Conservation (phyloP, 495 filamentous ascomycete species). For the Penicillium desertorum region DNA sequence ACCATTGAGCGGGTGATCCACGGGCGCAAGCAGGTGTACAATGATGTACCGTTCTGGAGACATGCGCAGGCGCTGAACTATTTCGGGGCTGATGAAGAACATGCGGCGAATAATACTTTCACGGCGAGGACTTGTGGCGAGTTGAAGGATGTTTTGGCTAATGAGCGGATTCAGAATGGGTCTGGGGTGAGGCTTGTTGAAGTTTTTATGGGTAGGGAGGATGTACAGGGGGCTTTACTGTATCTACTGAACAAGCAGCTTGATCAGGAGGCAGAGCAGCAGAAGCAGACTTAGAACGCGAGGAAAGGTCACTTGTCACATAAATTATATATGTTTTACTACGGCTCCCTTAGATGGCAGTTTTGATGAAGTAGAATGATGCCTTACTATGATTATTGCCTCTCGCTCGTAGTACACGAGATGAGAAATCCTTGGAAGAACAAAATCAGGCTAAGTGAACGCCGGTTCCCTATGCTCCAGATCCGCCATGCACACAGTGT, state of each 20-base stretch:
- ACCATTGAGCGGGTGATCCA: conserved; percentile 76
- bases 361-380: conserved; percentile 6
- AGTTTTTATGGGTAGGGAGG: conserved; percentile 47
- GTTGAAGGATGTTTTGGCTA: conserved; percentile 34
- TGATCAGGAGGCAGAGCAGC: conserved; percentile 18
- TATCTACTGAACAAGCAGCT: conserved; percentile 29
- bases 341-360: background rate
- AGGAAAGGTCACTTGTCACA: background rate
- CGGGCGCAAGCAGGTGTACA: conserved; percentile 71
- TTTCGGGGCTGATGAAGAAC: conserved; percentile 43
- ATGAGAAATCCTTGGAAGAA: conserved; percentile 10
- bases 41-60: conserved; percentile 68
- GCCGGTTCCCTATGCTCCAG: conserved; percentile 32
- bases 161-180: conserved; percentile 36
- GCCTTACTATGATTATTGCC: conserved; percentile 24
- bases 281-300: background rate
- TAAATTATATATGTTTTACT: background rate
- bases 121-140: conserved; percentile 38
- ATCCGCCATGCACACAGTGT: conserved; percentile 26
- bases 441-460: conserved; percentile 20
- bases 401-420: conserved; percentile 19
- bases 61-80: conserved; percentile 48
- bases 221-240: conserved; percentile 38
- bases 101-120: conserved; percentile 27
- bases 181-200: conserved; percentile 46